These are phyloP conservation scores for Hanseniaspora taiwanica DNA, from an alignment of 805 yeast genomes.

Conservation along the genomic window DNA sequence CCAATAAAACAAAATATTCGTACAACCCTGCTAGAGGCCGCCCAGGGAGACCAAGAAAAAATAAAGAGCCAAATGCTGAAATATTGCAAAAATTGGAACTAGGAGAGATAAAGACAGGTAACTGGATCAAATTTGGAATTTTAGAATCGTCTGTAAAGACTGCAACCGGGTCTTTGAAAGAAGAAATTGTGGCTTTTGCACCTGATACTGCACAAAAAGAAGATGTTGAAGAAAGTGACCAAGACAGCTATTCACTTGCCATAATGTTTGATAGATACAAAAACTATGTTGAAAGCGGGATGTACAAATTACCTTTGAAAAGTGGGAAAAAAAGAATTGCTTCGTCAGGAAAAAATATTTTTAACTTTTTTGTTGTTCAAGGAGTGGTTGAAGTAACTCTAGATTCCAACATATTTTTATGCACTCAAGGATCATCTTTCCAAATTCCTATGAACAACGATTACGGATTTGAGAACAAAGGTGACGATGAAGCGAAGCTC, in stretches of 20 bases:
- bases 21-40: slow-evolving; percentile 15
- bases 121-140: slow-evolving; percentile 20
- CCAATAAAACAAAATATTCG: slow-evolving; percentile 3
- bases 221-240: slow-evolving; percentile 26
- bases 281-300: slow-evolving; percentile 60
- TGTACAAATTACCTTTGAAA: slow-evolving; percentile 49
- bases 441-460: slow-evolving; percentile 69
- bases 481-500: slow-evolving; percentile 42
- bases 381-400: slow-evolving; percentile 53
- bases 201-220: slow-evolving; percentile 24
- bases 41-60: slow-evolving; percentile 19
- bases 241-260: slow-evolving; percentile 47
- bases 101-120: slow-evolving; percentile 13
- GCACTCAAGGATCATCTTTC: slow-evolving; percentile 62
- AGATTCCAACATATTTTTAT: slow-evolving; percentile 33
- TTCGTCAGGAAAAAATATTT: slow-evolving; percentile 42
- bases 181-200: slow-evolving; percentile 13
- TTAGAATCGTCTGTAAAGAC: slow-evolving; percentile 15
- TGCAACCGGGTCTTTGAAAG: slow-evolving; percentile 18
- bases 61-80: slow-evolving; percentile 12
- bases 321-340: slow-evolving; percentile 52
- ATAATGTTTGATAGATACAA: slow-evolving; percentile 50
- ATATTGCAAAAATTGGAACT: slow-evolving; percentile 13
- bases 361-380: slow-evolving; percentile 59
- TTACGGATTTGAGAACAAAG: slow-evolving; percentile 55